phyloP scores from a whole-genome alignment of 345 rosid species.

The Acer saccharum region DNA sequence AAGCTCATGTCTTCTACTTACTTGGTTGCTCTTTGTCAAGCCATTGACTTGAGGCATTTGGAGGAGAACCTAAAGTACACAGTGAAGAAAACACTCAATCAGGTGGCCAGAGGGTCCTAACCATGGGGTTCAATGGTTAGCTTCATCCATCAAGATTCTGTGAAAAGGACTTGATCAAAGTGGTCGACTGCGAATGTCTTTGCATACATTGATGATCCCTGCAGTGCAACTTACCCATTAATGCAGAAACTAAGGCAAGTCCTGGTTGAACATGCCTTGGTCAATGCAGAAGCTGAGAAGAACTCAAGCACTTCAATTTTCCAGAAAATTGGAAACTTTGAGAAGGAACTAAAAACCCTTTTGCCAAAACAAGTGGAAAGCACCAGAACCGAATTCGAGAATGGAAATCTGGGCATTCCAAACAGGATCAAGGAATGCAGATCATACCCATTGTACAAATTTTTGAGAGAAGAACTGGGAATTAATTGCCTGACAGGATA shows the following conservation, averaged over 20 bases:
- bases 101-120: slow-evolving; percentile 35
- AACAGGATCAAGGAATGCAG: slow-evolving; percentile 73
- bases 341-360: slow-evolving; percentile 52
- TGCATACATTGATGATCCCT: slow-evolving; percentile 68
- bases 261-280: slow-evolving; percentile 60
- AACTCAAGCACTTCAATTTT: slow-evolving; percentile 52
- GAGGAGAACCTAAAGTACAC: slow-evolving; percentile 65
- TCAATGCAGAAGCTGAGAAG: slow-evolving; percentile 58
- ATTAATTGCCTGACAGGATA: slow-evolving; percentile 34
- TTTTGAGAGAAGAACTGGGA: slow-evolving; percentile 62
- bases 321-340: slow-evolving; percentile 64
- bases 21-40: slow-evolving; percentile 68
- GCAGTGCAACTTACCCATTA: slow-evolving; percentile 58
- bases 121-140: slow-evolving; percentile 53
- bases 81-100: slow-evolving; percentile 51
- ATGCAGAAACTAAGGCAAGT: slow-evolving; percentile 66
- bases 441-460: slow-evolving; percentile 70
- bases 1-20: slow-evolving; percentile 78
- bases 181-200: slow-evolving; percentile 59
- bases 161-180: slow-evolving; percentile 61
- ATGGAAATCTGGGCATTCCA: slow-evolving; percentile 46
- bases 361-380: slow-evolving; percentile 65
- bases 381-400: slow-evolving; percentile 50
- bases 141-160: slow-evolving; percentile 72
- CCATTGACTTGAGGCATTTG: slow-evolving; percentile 69